phyloP scores from a whole-genome alignment of 31 red algal species.

The Endocladia muricata region DNA sequence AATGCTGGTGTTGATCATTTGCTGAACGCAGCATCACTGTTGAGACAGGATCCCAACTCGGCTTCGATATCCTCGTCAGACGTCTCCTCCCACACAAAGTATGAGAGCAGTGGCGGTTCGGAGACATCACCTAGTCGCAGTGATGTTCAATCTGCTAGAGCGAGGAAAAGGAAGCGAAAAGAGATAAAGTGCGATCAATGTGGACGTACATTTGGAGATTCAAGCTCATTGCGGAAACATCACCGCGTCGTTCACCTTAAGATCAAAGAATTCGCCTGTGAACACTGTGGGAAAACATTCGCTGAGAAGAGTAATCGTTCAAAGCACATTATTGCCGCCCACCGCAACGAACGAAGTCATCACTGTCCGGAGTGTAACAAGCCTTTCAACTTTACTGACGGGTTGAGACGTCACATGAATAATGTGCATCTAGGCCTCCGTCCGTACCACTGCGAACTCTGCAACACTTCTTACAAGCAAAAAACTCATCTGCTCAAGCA shows the following conservation, averaged over 20 bases:
- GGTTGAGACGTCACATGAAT: slow-evolving; percentile 56
- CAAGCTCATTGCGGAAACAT: slow-evolving; percentile 59
- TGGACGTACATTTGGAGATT: slow-evolving; percentile 52
- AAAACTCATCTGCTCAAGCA: slow-evolving; percentile 64
- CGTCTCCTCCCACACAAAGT: no score
- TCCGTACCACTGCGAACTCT: slow-evolving; percentile 47
- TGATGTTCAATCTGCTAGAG: background rate
- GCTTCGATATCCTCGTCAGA: no score
- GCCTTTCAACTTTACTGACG: slow-evolving; percentile 67
- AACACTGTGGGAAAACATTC: slow-evolving; percentile 60
- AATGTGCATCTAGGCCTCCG: slow-evolving; percentile 58
- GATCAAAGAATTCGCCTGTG: slow-evolving; percentile 60
- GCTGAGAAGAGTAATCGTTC: slow-evolving; percentile 66
- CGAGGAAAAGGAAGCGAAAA: slow-evolving; percentile 44
- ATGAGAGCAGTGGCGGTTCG: no score
- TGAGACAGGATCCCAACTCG: no score
- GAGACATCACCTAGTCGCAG: background rate
- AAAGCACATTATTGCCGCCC: slow-evolving; percentile 66
- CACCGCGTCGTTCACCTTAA: slow-evolving; percentile 66
- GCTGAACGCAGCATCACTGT: background rate
- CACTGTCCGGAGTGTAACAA: slow-evolving; percentile 45
- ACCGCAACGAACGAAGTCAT: slow-evolving; percentile 46
- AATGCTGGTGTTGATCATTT: background rate
- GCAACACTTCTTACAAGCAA: slow-evolving; percentile 65
- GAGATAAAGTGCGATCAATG: slow-evolving; percentile 29